Evolutionary conservation across 1,284 basidiomycete genomes (phyloP).

Genomic region (Papiliotrema nemorosa): DNA sequence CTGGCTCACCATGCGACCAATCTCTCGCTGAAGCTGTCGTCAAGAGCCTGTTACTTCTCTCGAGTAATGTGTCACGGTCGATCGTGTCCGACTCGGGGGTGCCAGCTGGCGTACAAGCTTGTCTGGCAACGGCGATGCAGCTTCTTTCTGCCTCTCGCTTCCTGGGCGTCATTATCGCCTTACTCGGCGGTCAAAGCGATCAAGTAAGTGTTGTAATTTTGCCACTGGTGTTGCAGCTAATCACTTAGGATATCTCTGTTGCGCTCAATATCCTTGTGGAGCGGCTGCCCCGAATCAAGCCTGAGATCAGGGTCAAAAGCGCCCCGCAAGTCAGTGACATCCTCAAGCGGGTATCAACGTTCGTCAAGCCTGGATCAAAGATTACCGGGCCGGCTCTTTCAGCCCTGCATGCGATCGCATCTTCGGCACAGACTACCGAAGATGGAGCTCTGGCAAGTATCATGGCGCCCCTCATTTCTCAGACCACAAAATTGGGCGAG

Average conservation of each 20-base stretch:
- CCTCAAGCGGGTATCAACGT: slow-evolving; percentile 51
- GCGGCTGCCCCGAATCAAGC: slow-evolving; percentile 62
- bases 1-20: slow-evolving; percentile 34
- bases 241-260: slow-evolving; percentile 28
- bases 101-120: slow-evolving; percentile 22
- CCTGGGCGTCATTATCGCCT: slow-evolving; percentile 38
- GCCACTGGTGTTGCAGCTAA: neutral
- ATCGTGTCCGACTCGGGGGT: slow-evolving; percentile 20
- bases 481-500: slow-evolving; percentile 51
- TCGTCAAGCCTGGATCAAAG: slow-evolving; percentile 52
- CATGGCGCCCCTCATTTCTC: slow-evolving; percentile 59
- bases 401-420: slow-evolving; percentile 60
- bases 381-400: slow-evolving; percentile 55
- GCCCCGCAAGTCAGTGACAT: slow-evolving; percentile 55
- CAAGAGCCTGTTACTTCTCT: slow-evolving; percentile 34
- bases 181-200: slow-evolving; percentile 31
- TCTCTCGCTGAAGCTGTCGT: slow-evolving; percentile 32
- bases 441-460: slow-evolving; percentile 60
- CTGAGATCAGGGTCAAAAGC: slow-evolving; percentile 58
- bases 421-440: slow-evolving; percentile 62
- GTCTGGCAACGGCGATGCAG: slow-evolving; percentile 43
- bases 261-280: slow-evolving; percentile 58
- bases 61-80: slow-evolving; percentile 13
- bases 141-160: slow-evolving; percentile 61
- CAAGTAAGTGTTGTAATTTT: slow-evolving; percentile 14